phyloP scores from a whole-genome alignment of 2,329 filamentous ascomycete species.

The Hypoxylon sp. region DNA sequence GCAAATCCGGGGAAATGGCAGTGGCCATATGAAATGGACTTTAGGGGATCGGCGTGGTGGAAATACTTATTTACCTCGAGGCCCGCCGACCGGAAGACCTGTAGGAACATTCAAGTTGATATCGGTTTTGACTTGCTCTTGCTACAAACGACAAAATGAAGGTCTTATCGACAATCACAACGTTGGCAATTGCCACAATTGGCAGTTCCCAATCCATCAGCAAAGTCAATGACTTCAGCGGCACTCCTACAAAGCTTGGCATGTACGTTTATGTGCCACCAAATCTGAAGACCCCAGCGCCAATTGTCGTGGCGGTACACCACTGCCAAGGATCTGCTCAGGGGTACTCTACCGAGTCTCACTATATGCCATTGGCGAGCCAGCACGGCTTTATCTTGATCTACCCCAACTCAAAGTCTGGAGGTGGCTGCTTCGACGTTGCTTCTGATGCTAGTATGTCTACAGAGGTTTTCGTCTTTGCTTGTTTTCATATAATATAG shows the following conservation, averaged over 20 bases:
- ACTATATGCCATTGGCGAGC: conserved; percentile 69
- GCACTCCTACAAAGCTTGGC: conserved; percentile 54
- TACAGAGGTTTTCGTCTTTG: not conserved
- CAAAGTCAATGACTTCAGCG: conserved; percentile 54
- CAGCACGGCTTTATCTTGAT: conserved; percentile 69
- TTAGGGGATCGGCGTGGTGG: conserved; percentile 4
- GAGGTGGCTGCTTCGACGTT: conserved; percentile 72
- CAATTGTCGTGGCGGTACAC: conserved; percentile 69
- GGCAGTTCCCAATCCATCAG: conserved; percentile 50
- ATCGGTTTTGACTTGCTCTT: conserved; percentile 2
- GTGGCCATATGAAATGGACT: conserved; percentile 16
- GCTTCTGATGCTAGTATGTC: conserved; percentile 61
- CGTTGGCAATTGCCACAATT: conserved; percentile 47
- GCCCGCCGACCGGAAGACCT: conserved; percentile 19
- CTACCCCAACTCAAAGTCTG: conserved; percentile 61
- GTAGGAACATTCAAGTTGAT: conserved; percentile 19
- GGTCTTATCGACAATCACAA: conserved; percentile 43
- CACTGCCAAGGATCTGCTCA: conserved; percentile 70
- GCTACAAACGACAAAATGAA: conserved; percentile 42
- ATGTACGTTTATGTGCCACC: conserved; percentile 56
- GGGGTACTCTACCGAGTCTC: conserved; percentile 65
- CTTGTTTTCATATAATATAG: not conserved
- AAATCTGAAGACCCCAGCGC: conserved; percentile 54
- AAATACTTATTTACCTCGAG: conserved; percentile 35
- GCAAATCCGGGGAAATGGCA: conserved; percentile 36